These are phyloP conservation scores for Azolla pinnata DNA, from an alignment of 75 land plant genomes.

Conservation along the genomic window DNA sequence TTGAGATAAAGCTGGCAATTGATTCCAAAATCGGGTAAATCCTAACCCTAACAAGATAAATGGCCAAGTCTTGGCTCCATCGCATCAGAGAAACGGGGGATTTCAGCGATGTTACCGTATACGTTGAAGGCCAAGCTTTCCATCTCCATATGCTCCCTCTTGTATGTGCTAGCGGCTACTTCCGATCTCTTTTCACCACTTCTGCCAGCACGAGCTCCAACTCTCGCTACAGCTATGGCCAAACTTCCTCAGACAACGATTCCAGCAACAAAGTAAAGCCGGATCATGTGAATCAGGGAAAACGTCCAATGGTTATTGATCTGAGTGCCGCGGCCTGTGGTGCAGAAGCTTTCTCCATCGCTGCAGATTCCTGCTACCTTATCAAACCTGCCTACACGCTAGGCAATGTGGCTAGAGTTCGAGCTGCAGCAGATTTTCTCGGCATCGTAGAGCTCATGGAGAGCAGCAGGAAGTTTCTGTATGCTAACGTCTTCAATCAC, in stretches of 20 bases:
- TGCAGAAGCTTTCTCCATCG: constrained; percentile 28
- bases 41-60: constrained; percentile 31
- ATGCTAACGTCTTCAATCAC: constrained; percentile 26
- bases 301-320: not conserved
- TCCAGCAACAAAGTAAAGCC: too few species aligned
- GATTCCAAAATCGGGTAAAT: too few species aligned
- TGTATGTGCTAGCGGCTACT: constrained; percentile 22
- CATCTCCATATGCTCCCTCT: constrained; percentile 34
- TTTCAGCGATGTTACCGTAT: constrained; percentile 32
- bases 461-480: constrained; percentile 28
- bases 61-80: constrained; percentile 30
- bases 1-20: constrained; percentile 12
- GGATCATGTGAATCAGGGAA: too few species aligned
- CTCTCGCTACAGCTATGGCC: not conserved
- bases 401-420: constrained; percentile 18
- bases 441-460: constrained; percentile 32
- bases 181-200: constrained; percentile 22
- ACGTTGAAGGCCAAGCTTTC: constrained; percentile 24
- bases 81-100: constrained; percentile 35
- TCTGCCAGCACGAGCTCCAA: constrained; percentile 6
- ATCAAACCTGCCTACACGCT: constrained; percentile 26
- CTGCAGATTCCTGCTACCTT: constrained; percentile 34
- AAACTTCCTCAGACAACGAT: too few species aligned
- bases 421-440: constrained; percentile 28
- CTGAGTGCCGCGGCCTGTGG: constrained; percentile 14